Evolutionary conservation across 2,329 filamentous ascomycete species (phyloP), one percentile per base, ranked within the genome.

Genomic region (Chrysoporthe austroafricana): DNA sequence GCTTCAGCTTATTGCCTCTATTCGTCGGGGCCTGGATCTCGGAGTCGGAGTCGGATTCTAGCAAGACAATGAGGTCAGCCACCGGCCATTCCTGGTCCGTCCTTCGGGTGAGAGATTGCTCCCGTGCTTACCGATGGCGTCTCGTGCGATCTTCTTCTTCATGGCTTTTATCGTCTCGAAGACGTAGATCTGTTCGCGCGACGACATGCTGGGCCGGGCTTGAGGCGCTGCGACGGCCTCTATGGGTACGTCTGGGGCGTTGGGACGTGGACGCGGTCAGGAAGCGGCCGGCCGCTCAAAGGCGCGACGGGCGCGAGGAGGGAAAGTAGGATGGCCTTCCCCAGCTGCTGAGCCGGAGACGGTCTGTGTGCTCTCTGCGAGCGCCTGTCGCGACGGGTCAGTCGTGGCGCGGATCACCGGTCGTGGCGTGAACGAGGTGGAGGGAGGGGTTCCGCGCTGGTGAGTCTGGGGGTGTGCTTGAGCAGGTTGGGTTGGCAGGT

Each of bases 31-130:
- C 84, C 69, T 89, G 85, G 73, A 93, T 89, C 65, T 88, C 86
- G 69, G 89, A 88, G 77, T 95, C 92, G 68, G 91, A 92, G 76
- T 94, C 92, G 73, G 90, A 92, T 70, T 93, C 92, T 94, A 79
- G 50, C 66, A 64, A 58, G 62, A 60, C 32, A 66, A 72, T 70
- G 75, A 72, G 67, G 64, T 42, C n/a, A 62, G 60, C 69, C 39
- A n/a, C 11, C 8, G 11, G 4, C 26, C 26, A 2, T 26, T 16
- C 36, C 57, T 21, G 11, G 26, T 8, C 7, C 57, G 11, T 21
- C 36, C 21, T 21, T 39, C 36, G 16, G n/a, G 21, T 4, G 54
- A 21, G 63, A 43, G 48, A 39, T 42, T 66, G 58, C 50, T 54
- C 11, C 21, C 34, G 26, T 56, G 13, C 67, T 71, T 78, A 89